Base-by-base conservation (phyloP, 306 rosid genomes). In the Cicer pinnatifidum region DNA sequence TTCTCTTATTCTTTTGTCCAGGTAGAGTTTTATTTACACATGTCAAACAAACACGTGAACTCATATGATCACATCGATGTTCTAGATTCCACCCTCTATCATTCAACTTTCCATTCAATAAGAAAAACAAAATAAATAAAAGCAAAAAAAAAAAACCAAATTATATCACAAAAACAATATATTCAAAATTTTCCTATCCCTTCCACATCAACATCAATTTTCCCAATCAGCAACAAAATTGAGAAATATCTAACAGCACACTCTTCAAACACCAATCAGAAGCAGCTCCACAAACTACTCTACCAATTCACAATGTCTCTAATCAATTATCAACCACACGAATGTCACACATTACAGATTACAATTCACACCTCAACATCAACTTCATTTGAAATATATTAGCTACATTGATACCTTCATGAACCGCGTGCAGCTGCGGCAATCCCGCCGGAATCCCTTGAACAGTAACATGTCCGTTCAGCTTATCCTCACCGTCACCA, bases 381-480 rank as follows among this genome's bases (percentile, higher is more conserved):
- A 66, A 19, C 59, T 46, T 46, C 78, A 73, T 28, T 45, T 46
- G 33, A 46, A 72, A 43, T 57, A 69, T 7, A 23, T 13, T 64
- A 64, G 15, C 23, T 13, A 68, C 20, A 35, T 20, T 2, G 4
- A 37, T 89, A 92, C 97, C 97, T 88, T 86, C 94, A 11, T 75
- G 87, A 41, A 85, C 89, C 40, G 91, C 80, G 20, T 84, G 96
- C 43, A 89, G 82, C 84, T 89, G 86, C 71, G 97, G 91, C 84
- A 89, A 71, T 17, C 96, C 97, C 0, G 77, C 85, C 47, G 96
- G 97, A 84, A 89, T 86, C 72, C 88, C 90, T n/a, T 83, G 89
- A 10, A 82, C 75, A 8, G 75, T 60, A 4, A 84, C 53, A 2
- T 13, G 64, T 1, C 96, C 96, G 54, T 84, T 89, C 28, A 77